These are phyloP conservation scores for Xerocomus potaroensis DNA, from an alignment of 768 basidiomycete species.

Conservation along the genomic window DNA sequence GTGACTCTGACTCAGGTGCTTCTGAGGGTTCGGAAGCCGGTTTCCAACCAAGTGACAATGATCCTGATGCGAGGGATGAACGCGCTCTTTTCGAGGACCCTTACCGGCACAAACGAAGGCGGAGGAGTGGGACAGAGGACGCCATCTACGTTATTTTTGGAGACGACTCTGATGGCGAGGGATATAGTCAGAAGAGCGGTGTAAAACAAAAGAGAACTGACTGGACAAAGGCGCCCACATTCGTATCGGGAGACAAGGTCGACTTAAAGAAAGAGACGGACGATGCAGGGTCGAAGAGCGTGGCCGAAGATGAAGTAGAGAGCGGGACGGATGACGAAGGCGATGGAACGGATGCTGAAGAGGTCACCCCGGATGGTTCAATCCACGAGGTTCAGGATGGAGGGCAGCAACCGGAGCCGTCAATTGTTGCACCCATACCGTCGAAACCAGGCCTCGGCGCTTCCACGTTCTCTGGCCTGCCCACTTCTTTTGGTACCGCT, in stretches of 20 bases:
- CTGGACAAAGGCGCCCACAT: slow-evolving; percentile 76
- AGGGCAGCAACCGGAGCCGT: slow-evolving; percentile 25
- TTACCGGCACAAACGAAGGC: slow-evolving; percentile 65
- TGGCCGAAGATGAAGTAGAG: slow-evolving; percentile 34
- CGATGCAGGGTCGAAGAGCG: slow-evolving; percentile 34
- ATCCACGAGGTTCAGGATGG: slow-evolving; percentile 35
- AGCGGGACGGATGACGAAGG: slow-evolving; percentile 38
- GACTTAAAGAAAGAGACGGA: slow-evolving; percentile 40
- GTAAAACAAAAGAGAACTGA: slow-evolving; percentile 44
- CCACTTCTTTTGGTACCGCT: slow-evolving; percentile 37
- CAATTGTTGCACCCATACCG: slow-evolving; percentile 25
- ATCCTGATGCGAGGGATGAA: slow-evolving; percentile 67
- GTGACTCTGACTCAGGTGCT: slow-evolving; percentile 70
- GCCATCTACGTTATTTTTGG: slow-evolving; percentile 75
- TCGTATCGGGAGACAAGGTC: slow-evolving; percentile 54
- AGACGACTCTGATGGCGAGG: slow-evolving; percentile 66
- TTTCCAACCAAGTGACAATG: slow-evolving; percentile 44
- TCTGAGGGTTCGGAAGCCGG: slow-evolving; percentile 53
- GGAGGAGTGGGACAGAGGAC: slow-evolving; percentile 64
- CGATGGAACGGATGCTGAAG: slow-evolving; percentile 38
- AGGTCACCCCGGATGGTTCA: slow-evolving; percentile 30
- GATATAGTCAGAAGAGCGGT: slow-evolving; percentile 21
- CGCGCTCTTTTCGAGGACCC: slow-evolving; percentile 74
- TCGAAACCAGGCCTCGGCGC: slow-evolving; percentile 22
- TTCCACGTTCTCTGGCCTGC: slow-evolving; percentile 24